Evolutionary conservation across 2,329 filamentous ascomycete species (phyloP).

Genomic region (Metarhizium brunneum): DNA sequence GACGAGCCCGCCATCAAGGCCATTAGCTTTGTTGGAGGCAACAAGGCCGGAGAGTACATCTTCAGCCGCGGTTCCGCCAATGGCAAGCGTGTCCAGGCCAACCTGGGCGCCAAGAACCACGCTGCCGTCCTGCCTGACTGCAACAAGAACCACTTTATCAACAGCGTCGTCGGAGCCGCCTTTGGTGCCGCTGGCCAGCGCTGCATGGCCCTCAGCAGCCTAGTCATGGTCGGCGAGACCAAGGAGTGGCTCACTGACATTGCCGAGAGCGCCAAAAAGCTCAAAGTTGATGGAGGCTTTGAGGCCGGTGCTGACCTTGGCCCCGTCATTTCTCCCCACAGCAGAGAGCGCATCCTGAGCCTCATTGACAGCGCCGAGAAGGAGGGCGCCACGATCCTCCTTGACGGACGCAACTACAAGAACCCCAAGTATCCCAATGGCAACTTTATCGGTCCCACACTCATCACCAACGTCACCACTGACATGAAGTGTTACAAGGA

Average conservation of each 20-base stretch:
- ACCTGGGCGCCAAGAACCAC: constrained; percentile 83
- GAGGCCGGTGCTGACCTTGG: constrained; percentile 72
- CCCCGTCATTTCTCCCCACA: constrained; percentile 71
- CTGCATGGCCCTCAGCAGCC: constrained; percentile 77
- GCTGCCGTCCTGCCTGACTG: constrained; percentile 75
- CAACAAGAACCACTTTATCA: constrained; percentile 85
- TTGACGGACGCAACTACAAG: constrained; percentile 68
- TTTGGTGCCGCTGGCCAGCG: constrained; percentile 79
- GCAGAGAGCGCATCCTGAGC: constrained; percentile 67
- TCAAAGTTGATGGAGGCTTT: constrained; percentile 73
- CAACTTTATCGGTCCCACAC: constrained; percentile 77
- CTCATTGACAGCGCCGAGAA: constrained; percentile 69
- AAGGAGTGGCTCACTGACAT: constrained; percentile 75
- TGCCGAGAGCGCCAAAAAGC: constrained; percentile 62
- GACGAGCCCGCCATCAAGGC: constrained; percentile 82
- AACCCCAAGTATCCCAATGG: constrained; percentile 74
- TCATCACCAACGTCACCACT: constrained; percentile 71
- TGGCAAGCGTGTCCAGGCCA: constrained; percentile 82
- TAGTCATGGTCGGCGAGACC: constrained; percentile 78
- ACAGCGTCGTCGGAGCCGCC: constrained; percentile 73
- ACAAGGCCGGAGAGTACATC: constrained; percentile 85
- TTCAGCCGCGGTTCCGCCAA: constrained; percentile 70
- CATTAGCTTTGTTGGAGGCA: constrained; percentile 76
- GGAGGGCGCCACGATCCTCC: constrained; percentile 73
- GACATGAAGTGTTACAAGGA: constrained; percentile 79